A percentile compares a stretch with the other conserved stretches of the same genome.
Evolutionary conservation across 345 rosid genomes (phyloP).

Genomic region (Syzygium jambos): DNA sequence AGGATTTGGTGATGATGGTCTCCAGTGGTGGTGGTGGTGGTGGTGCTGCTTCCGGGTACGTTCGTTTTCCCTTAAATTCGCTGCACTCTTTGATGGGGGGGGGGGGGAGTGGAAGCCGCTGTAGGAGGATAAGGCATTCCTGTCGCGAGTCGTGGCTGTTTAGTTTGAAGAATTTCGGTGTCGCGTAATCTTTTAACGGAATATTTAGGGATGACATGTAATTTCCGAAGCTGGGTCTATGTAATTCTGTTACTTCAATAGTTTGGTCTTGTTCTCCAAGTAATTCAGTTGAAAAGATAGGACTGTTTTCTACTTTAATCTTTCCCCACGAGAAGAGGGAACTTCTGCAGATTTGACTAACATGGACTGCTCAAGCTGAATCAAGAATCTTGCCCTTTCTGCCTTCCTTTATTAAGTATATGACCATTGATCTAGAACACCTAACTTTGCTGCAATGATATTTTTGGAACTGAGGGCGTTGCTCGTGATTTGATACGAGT

Average conservation of each 20-base stretch:
- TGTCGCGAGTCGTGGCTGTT: neutral
- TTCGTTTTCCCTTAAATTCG: neutral
- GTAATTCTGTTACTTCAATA: neutral
- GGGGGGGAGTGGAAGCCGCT: neutral
- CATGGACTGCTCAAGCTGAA: neutral
- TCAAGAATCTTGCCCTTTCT: neutral
- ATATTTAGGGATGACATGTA: neutral
- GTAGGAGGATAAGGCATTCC: neutral
- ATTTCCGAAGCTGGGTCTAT: neutral
- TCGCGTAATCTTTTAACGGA: no score
- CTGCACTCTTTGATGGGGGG: neutral
- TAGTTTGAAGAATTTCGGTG: neutral
- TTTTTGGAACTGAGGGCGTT: neutral
- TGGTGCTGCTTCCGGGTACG: slow-evolving; percentile 43
- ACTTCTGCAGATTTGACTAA: neutral
- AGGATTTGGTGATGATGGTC: slow-evolving; percentile 94
- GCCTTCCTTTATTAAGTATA: neutral
- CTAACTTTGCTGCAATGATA: neutral
- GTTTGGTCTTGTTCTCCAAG: neutral
- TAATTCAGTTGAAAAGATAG: neutral
- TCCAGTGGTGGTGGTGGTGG: slow-evolving; percentile 3
- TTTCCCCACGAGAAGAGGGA: neutral
- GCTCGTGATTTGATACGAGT: neutral
- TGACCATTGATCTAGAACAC: neutral
- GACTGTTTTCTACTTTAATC: neutral